Evolutionary conservation across 768 basidiomycete species (phyloP).

Genomic region (Mycena metata): DNA sequence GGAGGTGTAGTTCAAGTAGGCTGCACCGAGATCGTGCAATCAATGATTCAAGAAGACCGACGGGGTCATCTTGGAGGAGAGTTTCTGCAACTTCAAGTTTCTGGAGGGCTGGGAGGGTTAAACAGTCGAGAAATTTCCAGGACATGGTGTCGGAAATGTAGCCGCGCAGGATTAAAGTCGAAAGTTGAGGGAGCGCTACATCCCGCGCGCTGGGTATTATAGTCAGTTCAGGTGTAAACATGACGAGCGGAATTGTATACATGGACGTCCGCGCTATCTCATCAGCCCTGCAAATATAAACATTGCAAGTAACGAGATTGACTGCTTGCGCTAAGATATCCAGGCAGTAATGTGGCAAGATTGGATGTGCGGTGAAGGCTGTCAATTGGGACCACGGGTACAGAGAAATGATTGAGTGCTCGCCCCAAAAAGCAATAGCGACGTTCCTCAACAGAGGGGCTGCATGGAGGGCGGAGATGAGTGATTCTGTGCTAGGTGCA

Average conservation of each 20-base stretch:
- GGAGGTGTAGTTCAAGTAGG: no score
- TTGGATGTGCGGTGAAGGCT: background rate
- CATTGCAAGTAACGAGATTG: background rate
- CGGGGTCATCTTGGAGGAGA: background rate
- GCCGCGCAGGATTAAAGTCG: background rate
- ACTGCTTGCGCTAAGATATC: background rate
- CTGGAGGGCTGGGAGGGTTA: background rate
- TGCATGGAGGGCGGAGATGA: background rate
- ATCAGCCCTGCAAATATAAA: background rate
- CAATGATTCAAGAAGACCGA: no score
- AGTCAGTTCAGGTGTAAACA: no score
- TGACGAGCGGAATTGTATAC: no score
- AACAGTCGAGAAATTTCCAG: background rate
- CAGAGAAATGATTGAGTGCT: background rate
- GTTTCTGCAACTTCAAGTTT: background rate
- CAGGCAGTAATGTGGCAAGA: background rate
- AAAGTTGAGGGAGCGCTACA: background rate
- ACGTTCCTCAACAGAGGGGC: background rate
- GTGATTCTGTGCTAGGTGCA: background rate
- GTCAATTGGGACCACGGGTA: background rate
- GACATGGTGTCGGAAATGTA: background rate
- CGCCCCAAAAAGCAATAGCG: background rate
- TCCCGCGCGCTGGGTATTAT: background rate
- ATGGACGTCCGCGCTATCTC: no score
- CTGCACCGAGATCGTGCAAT: no score